Conservation (phyloP, 1,284 basidiomycete species). For the Porodaedalea pini region DNA sequence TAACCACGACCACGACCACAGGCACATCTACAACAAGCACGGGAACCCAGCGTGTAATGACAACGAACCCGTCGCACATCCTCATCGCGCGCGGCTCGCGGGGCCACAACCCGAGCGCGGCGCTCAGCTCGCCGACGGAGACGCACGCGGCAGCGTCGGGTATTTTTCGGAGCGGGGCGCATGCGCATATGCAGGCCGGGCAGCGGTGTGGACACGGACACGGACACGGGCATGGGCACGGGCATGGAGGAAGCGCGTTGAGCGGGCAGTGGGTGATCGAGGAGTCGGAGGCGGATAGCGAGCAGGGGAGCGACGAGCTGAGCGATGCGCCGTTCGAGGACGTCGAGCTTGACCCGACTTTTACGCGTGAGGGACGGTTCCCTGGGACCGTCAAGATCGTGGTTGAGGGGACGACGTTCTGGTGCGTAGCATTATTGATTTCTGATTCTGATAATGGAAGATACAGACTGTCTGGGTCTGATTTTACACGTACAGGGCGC, state of each 20-base stretch:
- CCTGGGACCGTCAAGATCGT: slow-evolving; percentile 81
- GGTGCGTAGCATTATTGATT: slow-evolving; percentile 52
- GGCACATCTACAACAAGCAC: background rate
- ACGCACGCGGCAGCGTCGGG: slow-evolving; percentile 81
- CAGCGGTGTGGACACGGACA: slow-evolving; percentile 45
- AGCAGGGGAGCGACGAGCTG: slow-evolving; percentile 41
- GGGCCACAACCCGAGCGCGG: slow-evolving; percentile 68
- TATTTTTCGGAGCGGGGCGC: slow-evolving; percentile 72
- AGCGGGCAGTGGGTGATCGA: slow-evolving; percentile 17
- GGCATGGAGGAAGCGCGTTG: slow-evolving; percentile 37
- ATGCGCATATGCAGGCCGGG: slow-evolving; percentile 74
- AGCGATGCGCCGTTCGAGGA: slow-evolving; percentile 48
- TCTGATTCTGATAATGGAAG: too few relatives aligned
- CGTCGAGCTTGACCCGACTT: slow-evolving; percentile 73
- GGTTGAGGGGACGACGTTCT: slow-evolving; percentile 81
- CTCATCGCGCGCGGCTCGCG: slow-evolving; percentile 80
- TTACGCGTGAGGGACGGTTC: slow-evolving; percentile 58
- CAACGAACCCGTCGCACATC: slow-evolving; percentile 77
- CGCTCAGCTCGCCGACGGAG: slow-evolving; percentile 77
- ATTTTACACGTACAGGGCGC: slow-evolving; percentile 52
- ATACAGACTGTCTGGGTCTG: too few relatives aligned
- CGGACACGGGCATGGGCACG: slow-evolving; percentile 72
- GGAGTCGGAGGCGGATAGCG: slow-evolving; percentile 14
- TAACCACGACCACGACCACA: background rate
- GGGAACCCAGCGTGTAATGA: slow-evolving; percentile 34